Evolutionary conservation across 805 yeast species (phyloP), one percentile per base, ranked within the genome.

Genomic region (Saccharomyces eubayanus): DNA sequence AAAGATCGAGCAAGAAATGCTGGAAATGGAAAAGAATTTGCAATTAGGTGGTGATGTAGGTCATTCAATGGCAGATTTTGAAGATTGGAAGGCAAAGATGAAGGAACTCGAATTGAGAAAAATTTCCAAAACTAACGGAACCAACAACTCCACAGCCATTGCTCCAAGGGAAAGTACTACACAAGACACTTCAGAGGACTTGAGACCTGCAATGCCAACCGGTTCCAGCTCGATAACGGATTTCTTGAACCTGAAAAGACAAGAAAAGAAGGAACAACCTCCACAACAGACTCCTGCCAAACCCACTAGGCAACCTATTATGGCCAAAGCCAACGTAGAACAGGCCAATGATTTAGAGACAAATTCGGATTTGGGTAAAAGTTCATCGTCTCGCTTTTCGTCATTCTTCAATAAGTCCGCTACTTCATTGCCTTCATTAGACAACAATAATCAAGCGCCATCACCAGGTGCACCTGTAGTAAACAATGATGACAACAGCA

Each of bases 11-110:
- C 70, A 69, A 10, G 75, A 72, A 30, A 58, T 63, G 29, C 54
- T 67, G 49, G 69, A 66, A 20, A 56, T 69, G 30, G 73, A 70
- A 55, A 65, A 62, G 31, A 67, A 64, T 46, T 64, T 69, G 28
- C 64, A 62, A 45, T 36, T 36, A 6, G 43, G 43, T 3, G 43
- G 43, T 36, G 62, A 69, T 9, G 62, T 68, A 2, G 73, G 73
- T n/a, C 67, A 70, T 53, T 59, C 71, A 28, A 66, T 69, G 61
- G 66, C 65, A 10, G 77, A 73, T 56, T 74, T 74, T 56, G 78
- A 74, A 56, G 59, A 66, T 30, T 73, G 73, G 72, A 74, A 68
- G 55, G 68, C 71, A 2, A 68, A 66, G 59, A 68, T 72, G 66
- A 72, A 66, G 52, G 71, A 64, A 49, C 62, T 68, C 53, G 74